phyloP scores from a whole-genome alignment of 169 alveolate genomes.

The Condylostoma magnum region DNA sequence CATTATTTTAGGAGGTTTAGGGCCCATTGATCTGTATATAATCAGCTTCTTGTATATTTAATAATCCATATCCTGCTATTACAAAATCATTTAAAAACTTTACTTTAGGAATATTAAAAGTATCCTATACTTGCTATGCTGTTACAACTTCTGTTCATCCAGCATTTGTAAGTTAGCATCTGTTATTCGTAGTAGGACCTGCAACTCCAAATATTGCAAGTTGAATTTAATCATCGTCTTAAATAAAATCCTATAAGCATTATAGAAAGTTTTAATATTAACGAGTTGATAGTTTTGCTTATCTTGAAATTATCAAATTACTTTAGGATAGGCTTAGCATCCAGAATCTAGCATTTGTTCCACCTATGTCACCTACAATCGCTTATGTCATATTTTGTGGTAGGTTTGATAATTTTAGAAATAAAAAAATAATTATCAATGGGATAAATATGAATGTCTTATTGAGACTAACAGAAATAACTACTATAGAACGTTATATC shows the following conservation, averaged over 20 bases:
- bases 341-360: slow-evolving; percentile 22
- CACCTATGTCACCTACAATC: slow-evolving; percentile 27
- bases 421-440: no score
- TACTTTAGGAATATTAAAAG: slow-evolving; percentile 5
- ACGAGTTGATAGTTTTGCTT: background rate
- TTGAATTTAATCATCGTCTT: background rate
- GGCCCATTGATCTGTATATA: background rate
- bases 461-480: no score
- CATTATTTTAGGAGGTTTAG: background rate
- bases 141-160: background rate
- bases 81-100: slow-evolving; percentile 23
- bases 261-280: background rate
- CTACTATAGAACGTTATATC: no score
- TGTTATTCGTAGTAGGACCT: background rate
- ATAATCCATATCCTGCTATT: slow-evolving; percentile 17
- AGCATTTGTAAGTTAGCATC: background rate
- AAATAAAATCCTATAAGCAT: background rate
- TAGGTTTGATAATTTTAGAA: background rate
- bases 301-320: background rate
- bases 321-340: background rate
- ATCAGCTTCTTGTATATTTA: background rate
- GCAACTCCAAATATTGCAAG: slow-evolving; percentile 22
- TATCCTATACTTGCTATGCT: background rate
- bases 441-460: no score
- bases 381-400: slow-evolving; percentile 1